Base-by-base conservation (phyloP, 495 filamentous ascomycete genomes). In the Ascodesmis nigricans region DNA sequence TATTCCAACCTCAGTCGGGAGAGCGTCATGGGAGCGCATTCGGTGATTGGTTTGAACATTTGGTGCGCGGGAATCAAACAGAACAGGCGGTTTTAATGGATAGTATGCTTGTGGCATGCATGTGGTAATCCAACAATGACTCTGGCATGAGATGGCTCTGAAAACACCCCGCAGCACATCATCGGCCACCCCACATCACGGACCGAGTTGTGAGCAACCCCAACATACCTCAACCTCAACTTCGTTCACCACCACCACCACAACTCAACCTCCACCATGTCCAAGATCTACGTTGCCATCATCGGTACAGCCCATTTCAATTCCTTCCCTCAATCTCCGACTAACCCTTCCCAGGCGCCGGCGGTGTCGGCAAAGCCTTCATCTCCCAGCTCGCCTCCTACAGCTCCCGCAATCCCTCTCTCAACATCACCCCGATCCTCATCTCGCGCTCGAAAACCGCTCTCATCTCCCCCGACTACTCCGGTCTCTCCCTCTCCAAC, bases 351-450 rank as follows among this genome's bases (percentile, higher is more conserved):
- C 27, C 45, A 93, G 87, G 87, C 44, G 77, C 73, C 43, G 87
- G 87, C 46, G 84, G 87, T 35, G 87, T 97, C 34, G 87, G 87
- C 40, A 77, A 78, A 54, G 69, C 69, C 49, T 93, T 95, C 65
- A 71, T 97, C 43, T 57, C 60, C 36, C 87, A 97, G 55, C 70
- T 93, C 38, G 55, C 64, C 5, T 35, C 41, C 30, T 64, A 61
- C 36, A 60, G 69, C 45, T 49, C 53, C 38, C 55, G 39, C 11
- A 41, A 64, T 11, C 55, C 65, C 42, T 52, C 61, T 34, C 63
- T 60, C 17, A 65, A 65, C 53, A 53, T 91, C 23, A 65, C 65
- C 37, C 69, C 92, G 15, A 64, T 80, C 57, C 67, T 84, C 50
- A 72, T 92, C 40, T 69, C 75, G 29, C 78, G 77, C 29, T 80